These are phyloP conservation scores for Mycosphaerella sp. DNA, from an alignment of 2,329 filamentous ascomycete genomes.

Conservation along the genomic window DNA sequence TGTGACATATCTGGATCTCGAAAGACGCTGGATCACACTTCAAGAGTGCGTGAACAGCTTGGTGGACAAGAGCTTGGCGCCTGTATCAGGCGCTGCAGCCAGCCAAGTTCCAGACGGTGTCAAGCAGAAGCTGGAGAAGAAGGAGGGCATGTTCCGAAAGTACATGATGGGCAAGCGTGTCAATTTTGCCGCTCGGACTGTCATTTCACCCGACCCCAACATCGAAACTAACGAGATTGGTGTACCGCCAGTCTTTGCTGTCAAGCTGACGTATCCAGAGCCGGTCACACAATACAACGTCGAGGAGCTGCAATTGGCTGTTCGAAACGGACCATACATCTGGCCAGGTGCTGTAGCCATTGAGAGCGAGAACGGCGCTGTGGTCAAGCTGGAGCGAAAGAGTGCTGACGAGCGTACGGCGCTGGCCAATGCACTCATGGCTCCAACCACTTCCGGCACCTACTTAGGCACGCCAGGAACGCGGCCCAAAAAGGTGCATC, in stretches of 20 bases:
- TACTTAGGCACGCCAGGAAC: conserved; percentile 68
- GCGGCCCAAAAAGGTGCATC: conserved; percentile 91
- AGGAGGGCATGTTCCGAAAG: conserved; percentile 95
- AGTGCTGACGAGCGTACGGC: conserved; percentile 80
- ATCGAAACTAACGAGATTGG: conserved; percentile 99
- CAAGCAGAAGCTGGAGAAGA: conserved; percentile 97
- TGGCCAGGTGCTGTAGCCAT: conserved; percentile 94
- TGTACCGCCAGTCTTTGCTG: conserved; percentile 95
- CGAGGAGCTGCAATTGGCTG: conserved; percentile 88
- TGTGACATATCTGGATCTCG: conserved; percentile 66
- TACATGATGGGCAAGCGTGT: conserved; percentile 99
- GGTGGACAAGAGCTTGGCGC: conserved; percentile 83
- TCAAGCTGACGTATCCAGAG: conserved; percentile 92
- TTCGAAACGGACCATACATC: conserved; percentile 86
- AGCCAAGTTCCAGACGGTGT: conserved; percentile 84
- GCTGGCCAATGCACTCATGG: conserved; percentile 85
- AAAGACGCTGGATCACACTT: conserved; percentile 73
- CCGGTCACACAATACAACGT: conserved; percentile 97
- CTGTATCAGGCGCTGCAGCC: conserved; percentile 68
- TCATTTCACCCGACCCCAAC: conserved; percentile 97
- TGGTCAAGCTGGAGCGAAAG: conserved; percentile 81
- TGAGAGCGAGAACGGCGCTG: conserved; percentile 90
- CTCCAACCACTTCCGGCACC: conserved; percentile 64
- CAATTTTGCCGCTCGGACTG: conserved; percentile 93
- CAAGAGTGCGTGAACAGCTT: conserved; percentile 90